phyloP scores from a whole-genome alignment of 2,329 filamentous ascomycete genomes.

The Sporothrix sp. region DNA sequence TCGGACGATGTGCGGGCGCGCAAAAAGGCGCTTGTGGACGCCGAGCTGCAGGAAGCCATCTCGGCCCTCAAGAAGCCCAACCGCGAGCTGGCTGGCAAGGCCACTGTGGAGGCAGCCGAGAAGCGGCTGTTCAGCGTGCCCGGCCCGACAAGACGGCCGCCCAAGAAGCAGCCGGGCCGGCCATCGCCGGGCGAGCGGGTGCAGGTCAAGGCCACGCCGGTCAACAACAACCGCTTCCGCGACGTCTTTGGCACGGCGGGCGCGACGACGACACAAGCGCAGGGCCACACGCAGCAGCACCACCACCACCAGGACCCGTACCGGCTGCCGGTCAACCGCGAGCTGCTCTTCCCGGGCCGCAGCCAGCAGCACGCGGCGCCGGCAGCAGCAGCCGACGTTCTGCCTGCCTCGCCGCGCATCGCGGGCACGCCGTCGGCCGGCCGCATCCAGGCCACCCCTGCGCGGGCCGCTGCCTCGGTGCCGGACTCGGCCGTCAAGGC shows the following conservation, averaged over 20 bases:
- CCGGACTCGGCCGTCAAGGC: slow-evolving; percentile 10
- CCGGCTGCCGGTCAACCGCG: slow-evolving; percentile 15
- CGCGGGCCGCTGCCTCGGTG: slow-evolving; percentile 14
- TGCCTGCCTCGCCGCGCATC: slow-evolving; percentile 14
- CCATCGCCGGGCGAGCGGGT: slow-evolving; percentile 29
- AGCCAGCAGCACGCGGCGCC: background rate
- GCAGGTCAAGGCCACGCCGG: slow-evolving; percentile 48
- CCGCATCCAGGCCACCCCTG: slow-evolving; percentile 21
- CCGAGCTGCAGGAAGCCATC: slow-evolving; percentile 65
- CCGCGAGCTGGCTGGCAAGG: slow-evolving; percentile 56
- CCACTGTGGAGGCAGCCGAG: slow-evolving; percentile 58
- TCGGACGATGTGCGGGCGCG: slow-evolving; percentile 48
- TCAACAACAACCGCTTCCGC: slow-evolving; percentile 44
- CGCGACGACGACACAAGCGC: slow-evolving; percentile 4
- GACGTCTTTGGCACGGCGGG: slow-evolving; percentile 33
- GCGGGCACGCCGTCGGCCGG: slow-evolving; percentile 16
- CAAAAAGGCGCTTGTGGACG: slow-evolving; percentile 58
- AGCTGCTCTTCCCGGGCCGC: background rate
- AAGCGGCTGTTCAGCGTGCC: slow-evolving; percentile 41
- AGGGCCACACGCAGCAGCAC: slow-evolving; percentile 15
- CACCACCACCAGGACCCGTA: slow-evolving; percentile 16
- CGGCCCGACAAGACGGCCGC: too few species aligned
- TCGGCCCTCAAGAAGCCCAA: slow-evolving; percentile 66
- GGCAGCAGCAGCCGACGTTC: too few species aligned
- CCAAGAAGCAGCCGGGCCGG: slow-evolving; percentile 38